phyloP scores from a whole-genome alignment of 2,329 filamentous ascomycete genomes.

The Aspergillus sp. region DNA sequence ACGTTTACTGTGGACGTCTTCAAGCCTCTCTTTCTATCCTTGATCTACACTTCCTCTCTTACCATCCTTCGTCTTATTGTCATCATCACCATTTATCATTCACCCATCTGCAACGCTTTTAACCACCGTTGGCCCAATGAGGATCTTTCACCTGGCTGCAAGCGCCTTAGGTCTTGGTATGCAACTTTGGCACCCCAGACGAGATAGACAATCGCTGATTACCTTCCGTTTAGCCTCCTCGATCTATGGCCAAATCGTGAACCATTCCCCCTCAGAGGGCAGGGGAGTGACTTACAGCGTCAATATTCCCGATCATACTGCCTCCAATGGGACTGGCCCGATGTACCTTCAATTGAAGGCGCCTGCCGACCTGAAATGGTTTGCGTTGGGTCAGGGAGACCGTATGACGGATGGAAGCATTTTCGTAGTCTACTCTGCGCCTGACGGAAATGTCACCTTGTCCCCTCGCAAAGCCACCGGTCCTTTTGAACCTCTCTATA shows the following conservation, averaged over 20 bases:
- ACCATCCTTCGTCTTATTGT: too few species aligned
- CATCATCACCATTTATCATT: too few species aligned
- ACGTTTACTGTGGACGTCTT: too few species aligned
- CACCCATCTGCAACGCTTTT: too few species aligned
- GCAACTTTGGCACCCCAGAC: background rate
- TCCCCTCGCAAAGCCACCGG: conserved; percentile 54
- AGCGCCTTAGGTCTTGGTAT: conserved; percentile 6
- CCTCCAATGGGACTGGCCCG: conserved; percentile 51
- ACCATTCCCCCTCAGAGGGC: conserved; percentile 19
- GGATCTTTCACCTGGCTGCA: background rate
- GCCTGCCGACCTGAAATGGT: conserved; percentile 44
- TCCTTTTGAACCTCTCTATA: conserved; percentile 51
- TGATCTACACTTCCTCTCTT: too few species aligned
- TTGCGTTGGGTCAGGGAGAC: conserved; percentile 58
- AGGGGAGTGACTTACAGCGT: conserved; percentile 46
- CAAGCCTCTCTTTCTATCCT: too few species aligned
- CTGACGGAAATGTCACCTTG: conserved; percentile 58
- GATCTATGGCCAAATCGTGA: conserved; percentile 17
- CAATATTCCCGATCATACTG: conserved; percentile 54
- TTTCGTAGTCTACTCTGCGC: conserved; percentile 61
- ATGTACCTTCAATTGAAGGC: conserved; percentile 63
- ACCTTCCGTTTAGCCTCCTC: conserved; percentile 13
- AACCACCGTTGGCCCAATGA: too few species aligned
- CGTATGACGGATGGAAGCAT: conserved; percentile 59
- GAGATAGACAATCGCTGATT: background rate